Base-by-base conservation (phyloP, 177 flowering plant species). In the Vitis hybrid region DNA sequence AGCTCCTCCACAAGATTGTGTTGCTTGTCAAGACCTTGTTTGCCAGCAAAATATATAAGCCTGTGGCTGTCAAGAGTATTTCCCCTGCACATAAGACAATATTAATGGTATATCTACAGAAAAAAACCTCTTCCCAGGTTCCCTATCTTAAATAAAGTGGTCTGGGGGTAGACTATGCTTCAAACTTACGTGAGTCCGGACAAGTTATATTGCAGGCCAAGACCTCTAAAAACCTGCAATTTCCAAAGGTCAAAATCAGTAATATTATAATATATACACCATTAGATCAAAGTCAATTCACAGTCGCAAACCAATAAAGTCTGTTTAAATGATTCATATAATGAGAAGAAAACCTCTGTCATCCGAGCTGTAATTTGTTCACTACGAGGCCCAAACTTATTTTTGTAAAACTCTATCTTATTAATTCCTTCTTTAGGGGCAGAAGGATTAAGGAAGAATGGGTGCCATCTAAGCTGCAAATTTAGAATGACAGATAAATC, bases 21-120 rank as follows among this genome's bases (percentile, higher is more conserved):
- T 72, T 95, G 98, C 88, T 91, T 95, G 65, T 90, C 89, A 52
- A 74, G 62, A 60, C 89, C 89, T 70, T 93, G 92, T 52, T 78
- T 74, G 52, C 89, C 96, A 56, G 97, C 94, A 79, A 83, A 86
- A 67, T 82, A 79, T 68, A 95, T 82, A 63, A 93, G 87, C 79
- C 96, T 88, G 79, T 95, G 99, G 79, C 99, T 91, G 54, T 95
- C 97, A 58, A 93, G 56, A 65, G 91, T 85, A 70, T 77, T 91
- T 70, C 98, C 98, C 76, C 98, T 94, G 93, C 11, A 65, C 16
- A 8, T 68, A 69, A 35, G 21, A 21, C 8, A 67, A 52, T 46
- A 30, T 72, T 48, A 68, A 62, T 30, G 8, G 1, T 40, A 69
- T 30, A 49, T 27, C 51, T n/a, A 24, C 9, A 10, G 14, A n/a